Evolutionary conservation across 106 monocot genomes (phyloP).

Genomic region (Dendrobium nobile): DNA sequence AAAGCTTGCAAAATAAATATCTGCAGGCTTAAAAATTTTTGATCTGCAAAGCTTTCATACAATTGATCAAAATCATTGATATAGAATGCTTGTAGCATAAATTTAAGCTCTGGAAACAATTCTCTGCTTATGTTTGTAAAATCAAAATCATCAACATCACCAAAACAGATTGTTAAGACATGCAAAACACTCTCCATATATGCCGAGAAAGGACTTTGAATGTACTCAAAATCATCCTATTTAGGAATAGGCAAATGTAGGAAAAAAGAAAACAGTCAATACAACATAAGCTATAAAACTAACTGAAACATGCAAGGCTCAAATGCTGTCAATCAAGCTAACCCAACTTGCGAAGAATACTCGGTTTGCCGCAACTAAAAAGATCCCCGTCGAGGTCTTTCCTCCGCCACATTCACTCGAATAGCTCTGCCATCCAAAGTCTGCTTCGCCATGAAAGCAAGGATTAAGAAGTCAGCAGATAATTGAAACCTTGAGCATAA

Average conservation of each 20-base stretch:
- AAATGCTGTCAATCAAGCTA: neutral
- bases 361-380: conserved; percentile 7
- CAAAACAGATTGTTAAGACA: neutral
- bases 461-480: neutral
- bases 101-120: too few relatives aligned
- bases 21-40: too few relatives aligned
- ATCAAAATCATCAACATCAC: neutral
- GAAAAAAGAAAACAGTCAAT: neutral
- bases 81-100: too few relatives aligned
- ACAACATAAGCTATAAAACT: neutral
- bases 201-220: neutral
- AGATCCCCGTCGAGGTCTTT: conserved; percentile 34
- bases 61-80: too few relatives aligned
- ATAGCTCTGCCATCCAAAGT: conserved; percentile 66
- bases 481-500: neutral
- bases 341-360: neutral
- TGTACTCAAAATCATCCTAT: neutral
- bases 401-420: conserved; percentile 71
- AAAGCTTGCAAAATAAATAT: too few relatives aligned
- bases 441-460: conserved; percentile 20
- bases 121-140: neutral
- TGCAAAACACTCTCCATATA: neutral
- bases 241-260: neutral
- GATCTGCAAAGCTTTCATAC: too few relatives aligned
- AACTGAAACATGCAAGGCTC: neutral